Evolutionary conservation across 768 basidiomycete genomes (phyloP), one percentile per base, ranked within the genome.

Genomic region (Amanita phalloides): DNA sequence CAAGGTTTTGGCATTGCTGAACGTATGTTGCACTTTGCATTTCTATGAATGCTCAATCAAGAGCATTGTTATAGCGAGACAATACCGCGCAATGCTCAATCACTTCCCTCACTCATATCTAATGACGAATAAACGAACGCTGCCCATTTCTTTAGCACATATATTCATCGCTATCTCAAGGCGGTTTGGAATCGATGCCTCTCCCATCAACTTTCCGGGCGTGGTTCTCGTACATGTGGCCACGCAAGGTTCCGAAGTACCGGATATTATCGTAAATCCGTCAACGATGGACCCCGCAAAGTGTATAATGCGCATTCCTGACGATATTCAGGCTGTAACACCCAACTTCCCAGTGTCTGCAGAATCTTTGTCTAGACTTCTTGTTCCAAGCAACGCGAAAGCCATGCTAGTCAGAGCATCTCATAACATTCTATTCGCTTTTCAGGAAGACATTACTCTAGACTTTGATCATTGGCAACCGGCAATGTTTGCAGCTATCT

Each of bases 51-150:
- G 53, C 51, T 26, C 17, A 17, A 17, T 42, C 39, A 47, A 28
- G 10, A 14, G 13, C 32, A 33, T 26, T 39, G 36, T 21, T 51
- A 23, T 54, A 75, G 74, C 61, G 3, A 39, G 59, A n/a, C 59
- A 58, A 11, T 79, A 75, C 57, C 64, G 70, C 48, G 55, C 68
- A 32, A 65, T 79, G n/a, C 59, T 68, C 46, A 76, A 79, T 54
- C 74, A 75, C 44, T 82, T 82, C 55, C 81, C 83, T 14, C 81
- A 83, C 55, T 60, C 66, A 49, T 80, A 82, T 58, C 69, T 85
- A 20, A 68, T 66, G 1, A 69, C 70, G 0, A 64, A 74, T 57
- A 78, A 70, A 51, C 62, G 62, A 21, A 75, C 79, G 0, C 71
- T 84, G 41, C 82, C 82, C 0, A 74, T 85, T 45, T 79, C 79